Evolutionary conservation across 306 rosid genomes (phyloP).

Genomic region (Lithocarpus polystachyus): DNA sequence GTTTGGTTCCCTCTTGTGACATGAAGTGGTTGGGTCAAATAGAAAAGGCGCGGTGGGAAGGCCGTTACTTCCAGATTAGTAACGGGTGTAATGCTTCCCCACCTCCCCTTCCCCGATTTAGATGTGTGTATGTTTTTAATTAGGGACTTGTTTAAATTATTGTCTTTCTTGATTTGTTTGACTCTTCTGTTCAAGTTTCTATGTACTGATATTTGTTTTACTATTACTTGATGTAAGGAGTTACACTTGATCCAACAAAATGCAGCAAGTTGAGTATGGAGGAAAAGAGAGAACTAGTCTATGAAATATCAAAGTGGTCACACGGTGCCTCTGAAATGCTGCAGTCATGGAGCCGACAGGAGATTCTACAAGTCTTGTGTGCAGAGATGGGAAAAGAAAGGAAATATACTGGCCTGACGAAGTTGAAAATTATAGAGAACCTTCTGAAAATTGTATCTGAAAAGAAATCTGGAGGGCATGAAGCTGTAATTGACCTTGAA

Average conservation of each 20-base stretch:
- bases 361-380: constrained; percentile 85
- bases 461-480: constrained; percentile 57
- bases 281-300: constrained; percentile 79
- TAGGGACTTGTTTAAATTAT: constrained; percentile 2
- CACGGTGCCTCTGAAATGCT: constrained; percentile 76
- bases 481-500: constrained; percentile 44
- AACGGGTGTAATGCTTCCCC: background rate
- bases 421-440: constrained; percentile 86
- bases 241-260: constrained; percentile 53
- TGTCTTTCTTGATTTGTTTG: background rate
- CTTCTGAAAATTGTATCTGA: constrained; percentile 89
- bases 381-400: constrained; percentile 99
- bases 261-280: constrained; percentile 72
- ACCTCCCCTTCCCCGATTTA: no score
- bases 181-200: background rate
- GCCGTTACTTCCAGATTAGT: background rate
- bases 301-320: constrained; percentile 75
- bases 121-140: background rate
- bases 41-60: background rate
- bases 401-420: constrained; percentile 94
- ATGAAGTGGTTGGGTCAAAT: background rate
- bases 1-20: constrained; percentile 13
- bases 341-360: constrained; percentile 98
- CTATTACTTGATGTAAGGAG: constrained; percentile 42
- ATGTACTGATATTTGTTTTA: constrained; percentile 16